These are phyloP conservation scores for Thamnidium elegans DNA, from an alignment of 192 early-diverging fungal species.

Conservation along the genomic window DNA sequence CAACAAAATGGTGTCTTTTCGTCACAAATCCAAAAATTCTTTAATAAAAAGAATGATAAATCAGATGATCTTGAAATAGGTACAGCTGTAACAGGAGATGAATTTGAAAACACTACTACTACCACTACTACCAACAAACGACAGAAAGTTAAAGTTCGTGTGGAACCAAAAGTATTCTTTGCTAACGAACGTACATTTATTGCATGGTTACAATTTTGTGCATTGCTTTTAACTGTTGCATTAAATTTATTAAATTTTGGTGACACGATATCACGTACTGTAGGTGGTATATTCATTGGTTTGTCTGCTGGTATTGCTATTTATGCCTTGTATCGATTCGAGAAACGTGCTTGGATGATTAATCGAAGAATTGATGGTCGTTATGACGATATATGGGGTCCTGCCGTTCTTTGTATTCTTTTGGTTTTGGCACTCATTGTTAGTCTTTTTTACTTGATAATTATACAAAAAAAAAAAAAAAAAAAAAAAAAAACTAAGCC, in stretches of 20 bases:
- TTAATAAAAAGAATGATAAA: slow-evolving; percentile 5
- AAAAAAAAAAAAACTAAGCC: too few relatives aligned
- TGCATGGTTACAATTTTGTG: slow-evolving; percentile 77
- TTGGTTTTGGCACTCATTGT: slow-evolving; percentile 58
- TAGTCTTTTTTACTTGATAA: slow-evolving; percentile 12
- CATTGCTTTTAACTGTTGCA: slow-evolving; percentile 64
- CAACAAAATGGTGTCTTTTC: neutral
- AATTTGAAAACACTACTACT: slow-evolving; percentile 6
- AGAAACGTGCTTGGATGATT: slow-evolving; percentile 38
- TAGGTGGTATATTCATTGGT: slow-evolving; percentile 53
- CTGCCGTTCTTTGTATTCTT: slow-evolving; percentile 66
- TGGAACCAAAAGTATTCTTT: slow-evolving; percentile 86
- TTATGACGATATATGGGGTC: slow-evolving; percentile 77
- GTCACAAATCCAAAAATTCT: slow-evolving; percentile 4
- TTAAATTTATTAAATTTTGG: slow-evolving; percentile 76
- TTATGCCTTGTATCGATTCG: slow-evolving; percentile 38
- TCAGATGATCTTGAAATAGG: slow-evolving; percentile 2
- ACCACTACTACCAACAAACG: slow-evolving; percentile 5
- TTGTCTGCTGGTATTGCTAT: slow-evolving; percentile 27
- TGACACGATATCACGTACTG: slow-evolving; percentile 44
- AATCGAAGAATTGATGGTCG: slow-evolving; percentile 47
- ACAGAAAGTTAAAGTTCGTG: slow-evolving; percentile 52
- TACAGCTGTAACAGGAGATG: slow-evolving; percentile 1
- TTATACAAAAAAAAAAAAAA: too few relatives aligned
- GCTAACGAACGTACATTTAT: slow-evolving; percentile 90